A percentile compares a stretch with the other conserved stretches of the same genome.
phyloP scores from a whole-genome alignment of 2,329 filamentous ascomycete species.

The Calonectria hawksworthii region DNA sequence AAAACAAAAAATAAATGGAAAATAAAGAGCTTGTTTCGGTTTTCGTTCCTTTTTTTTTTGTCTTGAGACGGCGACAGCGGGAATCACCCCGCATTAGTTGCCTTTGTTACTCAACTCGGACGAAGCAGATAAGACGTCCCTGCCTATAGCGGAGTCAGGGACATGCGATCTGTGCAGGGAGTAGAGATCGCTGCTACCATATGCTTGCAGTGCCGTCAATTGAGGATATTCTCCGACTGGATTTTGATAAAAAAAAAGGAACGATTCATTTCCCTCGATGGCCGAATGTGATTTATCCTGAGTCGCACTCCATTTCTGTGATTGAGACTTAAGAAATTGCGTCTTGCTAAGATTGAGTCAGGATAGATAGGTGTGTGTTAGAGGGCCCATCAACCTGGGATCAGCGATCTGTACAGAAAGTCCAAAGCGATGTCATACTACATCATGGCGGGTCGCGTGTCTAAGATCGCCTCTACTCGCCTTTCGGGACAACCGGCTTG shows the following conservation, averaged over 20 bases:
- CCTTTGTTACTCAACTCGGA: neutral
- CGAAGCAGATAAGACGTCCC: conserved; percentile 16
- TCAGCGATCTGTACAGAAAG: neutral
- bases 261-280: neutral
- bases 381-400: neutral
- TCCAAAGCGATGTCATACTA: neutral
- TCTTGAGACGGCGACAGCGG: neutral
- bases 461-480: neutral
- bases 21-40: neutral
- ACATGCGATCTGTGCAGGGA: conserved; percentile 16
- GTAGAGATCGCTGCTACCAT: neutral
- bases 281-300: neutral
- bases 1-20: neutral
- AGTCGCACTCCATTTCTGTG: neutral
- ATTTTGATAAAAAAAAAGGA: neutral
- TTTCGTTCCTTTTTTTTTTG: neutral
- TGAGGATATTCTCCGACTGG: neutral
- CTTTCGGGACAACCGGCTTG: neutral
- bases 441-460: neutral
- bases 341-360: neutral
- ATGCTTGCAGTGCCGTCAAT: conserved; percentile 13
- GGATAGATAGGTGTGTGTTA: neutral
- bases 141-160: conserved; percentile 20
- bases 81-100: neutral
- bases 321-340: neutral